Evolutionary conservation across 1,284 basidiomycete genomes (phyloP).

Genomic region (Pascua sp.): DNA sequence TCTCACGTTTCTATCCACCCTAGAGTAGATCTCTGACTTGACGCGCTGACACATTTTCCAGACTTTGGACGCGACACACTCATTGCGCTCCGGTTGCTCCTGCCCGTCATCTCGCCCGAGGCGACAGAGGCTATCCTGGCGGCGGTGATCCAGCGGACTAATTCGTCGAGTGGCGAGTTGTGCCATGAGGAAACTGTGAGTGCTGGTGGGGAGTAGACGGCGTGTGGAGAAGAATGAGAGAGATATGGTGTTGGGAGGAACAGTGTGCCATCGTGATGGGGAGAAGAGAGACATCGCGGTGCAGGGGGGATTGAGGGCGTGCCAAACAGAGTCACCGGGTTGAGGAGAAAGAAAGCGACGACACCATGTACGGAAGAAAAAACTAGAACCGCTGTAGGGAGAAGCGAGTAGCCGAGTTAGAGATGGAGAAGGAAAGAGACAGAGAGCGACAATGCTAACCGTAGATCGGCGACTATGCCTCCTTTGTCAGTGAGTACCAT

Average conservation of each 20-base stretch:
- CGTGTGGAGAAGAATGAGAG: too few species aligned
- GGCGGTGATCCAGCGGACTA: conserved; percentile 52
- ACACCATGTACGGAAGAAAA: too few species aligned
- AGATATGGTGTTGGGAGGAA: too few species aligned
- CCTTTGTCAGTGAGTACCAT: conserved; percentile 18
- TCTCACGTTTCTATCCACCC: too few species aligned
- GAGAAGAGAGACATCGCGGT: too few species aligned
- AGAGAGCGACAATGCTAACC: conserved; percentile 2
- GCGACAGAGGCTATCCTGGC: conserved; percentile 52
- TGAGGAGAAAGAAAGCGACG: too few species aligned
- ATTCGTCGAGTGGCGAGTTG: conserved; percentile 47
- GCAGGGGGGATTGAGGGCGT: too few species aligned
- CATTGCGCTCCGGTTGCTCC: conserved; percentile 50
- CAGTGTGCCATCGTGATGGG: not conserved
- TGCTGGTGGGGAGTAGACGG: not conserved
- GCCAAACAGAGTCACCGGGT: too few species aligned
- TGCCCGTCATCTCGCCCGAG: conserved; percentile 49
- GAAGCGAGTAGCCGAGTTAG: too few species aligned
- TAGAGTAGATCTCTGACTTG: not conserved
- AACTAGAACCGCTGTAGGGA: too few species aligned
- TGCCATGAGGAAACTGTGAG: conserved; percentile 53
- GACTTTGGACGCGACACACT: conserved; percentile 53
- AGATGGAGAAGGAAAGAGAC: too few species aligned
- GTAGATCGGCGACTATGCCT: conserved; percentile 33
- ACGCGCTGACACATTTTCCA: conserved; percentile 18